Evolutionary conservation across 768 basidiomycete species (phyloP), one percentile per base, ranked within the genome.

Genomic region (Gautieria morchelliformis): DNA sequence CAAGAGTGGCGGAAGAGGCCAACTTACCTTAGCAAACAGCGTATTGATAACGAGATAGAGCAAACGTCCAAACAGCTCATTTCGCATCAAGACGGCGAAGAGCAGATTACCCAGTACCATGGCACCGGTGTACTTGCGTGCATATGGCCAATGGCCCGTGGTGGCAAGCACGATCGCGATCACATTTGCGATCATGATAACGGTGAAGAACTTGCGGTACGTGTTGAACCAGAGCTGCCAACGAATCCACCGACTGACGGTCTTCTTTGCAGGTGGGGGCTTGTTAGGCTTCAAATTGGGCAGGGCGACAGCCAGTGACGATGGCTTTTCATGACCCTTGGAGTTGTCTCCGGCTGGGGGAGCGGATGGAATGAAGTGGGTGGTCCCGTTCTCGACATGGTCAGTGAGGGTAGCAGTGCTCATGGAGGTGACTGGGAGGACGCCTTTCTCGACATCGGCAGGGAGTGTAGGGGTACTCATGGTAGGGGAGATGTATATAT

Each of bases 181-280:
- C 57, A 82, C 64, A 61, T 92, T 92, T 48, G 86, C 58, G 0
- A 71, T 66, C 61, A 87, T 73, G 15, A 81, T 70, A 56, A 87
- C 66, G 0, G 78, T 79, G 68, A 85, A 91, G 59, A 91, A 85
- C 70, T 89, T 89, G 50, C 85, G 75, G 64, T 91, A 90, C 0
- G 82, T 84, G 63, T 91, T 87, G 69, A 83, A 89, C 88, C 88
- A 90, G 24, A 89, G 68, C 56, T 77, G 76, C 67, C 82, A 81
- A 49, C 75, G 67, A 39, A 84, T 76, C 74, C 82, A 83, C 58
- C 74, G 78, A 1, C 84, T 80, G 30, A 75, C 75, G 64, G 81
- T 78, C 66, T 75, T 77, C 73, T 80, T 83, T 37, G 74, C 64
- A 46, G 61, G 15, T 69, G 56, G 6, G 75, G 71, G 63, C 75